Evolutionary conservation across 129 eudicot genomes (phyloP).

Genomic region (Chrysanthemum makinoi): DNA sequence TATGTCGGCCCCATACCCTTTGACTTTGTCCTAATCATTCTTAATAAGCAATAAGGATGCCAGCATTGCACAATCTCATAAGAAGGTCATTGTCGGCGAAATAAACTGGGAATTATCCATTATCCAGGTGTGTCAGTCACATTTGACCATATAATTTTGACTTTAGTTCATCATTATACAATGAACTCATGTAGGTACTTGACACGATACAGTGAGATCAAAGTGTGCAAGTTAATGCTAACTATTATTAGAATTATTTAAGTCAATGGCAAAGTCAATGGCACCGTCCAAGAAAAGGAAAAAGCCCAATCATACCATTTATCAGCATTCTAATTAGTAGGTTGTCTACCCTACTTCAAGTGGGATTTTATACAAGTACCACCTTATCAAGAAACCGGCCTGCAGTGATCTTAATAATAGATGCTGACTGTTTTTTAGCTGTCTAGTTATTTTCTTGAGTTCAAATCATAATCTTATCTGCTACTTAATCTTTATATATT

Average conservation of each 20-base stretch:
- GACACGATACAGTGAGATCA: slow-evolving; percentile 12
- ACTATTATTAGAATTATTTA: slow-evolving; percentile 4
- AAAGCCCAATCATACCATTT: slow-evolving; percentile 15
- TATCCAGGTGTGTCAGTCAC: slow-evolving; percentile 27
- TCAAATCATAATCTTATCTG: too few species aligned
- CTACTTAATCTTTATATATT: neutral
- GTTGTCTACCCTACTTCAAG: slow-evolving; percentile 21
- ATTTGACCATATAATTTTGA: slow-evolving; percentile 23
- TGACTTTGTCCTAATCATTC: slow-evolving; percentile 8
- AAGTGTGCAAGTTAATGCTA: slow-evolving; percentile 12
- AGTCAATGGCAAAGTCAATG: slow-evolving; percentile 16
- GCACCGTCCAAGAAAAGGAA: slow-evolving; percentile 29
- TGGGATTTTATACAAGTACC: slow-evolving; percentile 23
- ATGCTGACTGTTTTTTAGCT: slow-evolving; percentile 11
- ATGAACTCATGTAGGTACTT: slow-evolving; percentile 11
- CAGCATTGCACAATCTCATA: slow-evolving; percentile 5
- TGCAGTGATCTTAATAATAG: slow-evolving; percentile 14
- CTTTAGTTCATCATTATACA: neutral
- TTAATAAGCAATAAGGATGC: slow-evolving; percentile 7
- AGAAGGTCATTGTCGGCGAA: slow-evolving; percentile 12
- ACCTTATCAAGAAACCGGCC: slow-evolving; percentile 33
- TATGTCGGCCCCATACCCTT: slow-evolving; percentile 19
- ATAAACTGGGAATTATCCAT: slow-evolving; percentile 8
- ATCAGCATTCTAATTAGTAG: slow-evolving; percentile 21
- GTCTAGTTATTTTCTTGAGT: slow-evolving; percentile 14